Evolutionary conservation across 2,329 filamentous ascomycete species (phyloP), one percentile per base, ranked within the genome.

Genomic region (Tolypocladium capitatum): DNA sequence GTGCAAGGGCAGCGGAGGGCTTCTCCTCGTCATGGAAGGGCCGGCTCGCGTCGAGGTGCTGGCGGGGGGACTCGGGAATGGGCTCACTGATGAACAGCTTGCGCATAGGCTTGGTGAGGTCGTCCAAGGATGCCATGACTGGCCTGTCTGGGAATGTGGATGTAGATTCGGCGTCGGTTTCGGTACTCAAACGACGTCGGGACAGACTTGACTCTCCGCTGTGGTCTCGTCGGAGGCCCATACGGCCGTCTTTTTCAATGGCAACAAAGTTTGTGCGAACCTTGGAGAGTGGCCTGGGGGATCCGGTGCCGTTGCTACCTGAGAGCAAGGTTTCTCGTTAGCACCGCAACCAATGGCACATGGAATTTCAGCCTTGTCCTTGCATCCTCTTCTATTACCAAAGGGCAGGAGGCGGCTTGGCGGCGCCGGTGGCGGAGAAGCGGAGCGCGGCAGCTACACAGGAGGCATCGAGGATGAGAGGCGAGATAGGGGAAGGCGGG

Each of bases 201-300:
- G 66, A 68, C 31, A 62, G 50, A 48, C 61, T 67, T n/a, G 64
- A 63, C 52, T 67, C 64, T 53, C 60, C 59, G 53, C 66, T 68
- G 31, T 56, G 56, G 32, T 68, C 62, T 58, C 65, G 57, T 56
- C 67, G 70, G 30, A 80, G 63, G 42, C 76, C 76, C 54, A 80
- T 67, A 41, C 73, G 68, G 47, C 77, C 76, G 64, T 79, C 75
- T 52, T 79, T 79, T 60, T 88, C 83, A 42, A 90, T 75, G 18
- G 83, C 78, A 46, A 90, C 76, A 61, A 90, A 90, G 61, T 72
- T 86, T 34, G 84, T 84, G 54, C 84, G 77, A 40, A 89, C 80
- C 65, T 84, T 86, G 52, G 84, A 86, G 36, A 88, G 74, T 24
- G 81, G 84, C 57, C 83, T 73, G 31, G 79, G 76, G 18, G 76